Base-by-base conservation (phyloP, 129 eudicot species). In the Lonicera japonica region DNA sequence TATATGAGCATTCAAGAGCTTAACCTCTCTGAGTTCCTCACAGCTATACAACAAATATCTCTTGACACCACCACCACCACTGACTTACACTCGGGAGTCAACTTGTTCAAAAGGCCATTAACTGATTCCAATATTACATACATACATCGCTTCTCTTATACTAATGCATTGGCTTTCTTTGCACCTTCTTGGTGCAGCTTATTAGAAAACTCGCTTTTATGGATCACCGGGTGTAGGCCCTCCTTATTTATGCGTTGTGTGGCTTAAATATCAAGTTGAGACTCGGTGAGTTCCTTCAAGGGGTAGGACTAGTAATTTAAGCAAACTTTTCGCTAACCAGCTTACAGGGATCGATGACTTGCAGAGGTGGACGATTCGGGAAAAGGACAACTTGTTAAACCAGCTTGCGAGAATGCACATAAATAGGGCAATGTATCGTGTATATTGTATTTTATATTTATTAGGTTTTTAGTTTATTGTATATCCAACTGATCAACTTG, bases 211-310 rank as follows among this genome's bases (percentile, higher is more conserved):
- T 45, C 75, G 3, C 11, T 64, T 0, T 21, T 63, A 22, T 75
- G 80, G 80, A 64, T 75, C 11, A 75, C 72, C 7, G 72, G 72
- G 20, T 70, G 76, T 71, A 59, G 76, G 22, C 80, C 76, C 9
- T 57, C 81, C 1, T 58, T 61, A 3, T 71, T 61, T 36, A 50
- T 76, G 53, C 76, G 70, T 3, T 70, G 20, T 60, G 65, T 11
- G 77, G 76, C 11, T 52, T 70, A 23, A 67, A 76, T 41, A 25
- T 76, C 14, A 69, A 75, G 53, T 38, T 64, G 18, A 63, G 58
- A 43, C 22, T 64, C 0, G 1, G 7, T 2, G 72, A 70, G 3
- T 11, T 64, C 0, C 12, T 56, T 19, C 73, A 58, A 0, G 22
- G 39, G 7, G 11, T 59, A 41, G 29, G 0, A 11, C 14, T 2